Conservation (phyloP, 1,139 yeast genomes). For the Zygosaccharomyces sapae region DNA sequence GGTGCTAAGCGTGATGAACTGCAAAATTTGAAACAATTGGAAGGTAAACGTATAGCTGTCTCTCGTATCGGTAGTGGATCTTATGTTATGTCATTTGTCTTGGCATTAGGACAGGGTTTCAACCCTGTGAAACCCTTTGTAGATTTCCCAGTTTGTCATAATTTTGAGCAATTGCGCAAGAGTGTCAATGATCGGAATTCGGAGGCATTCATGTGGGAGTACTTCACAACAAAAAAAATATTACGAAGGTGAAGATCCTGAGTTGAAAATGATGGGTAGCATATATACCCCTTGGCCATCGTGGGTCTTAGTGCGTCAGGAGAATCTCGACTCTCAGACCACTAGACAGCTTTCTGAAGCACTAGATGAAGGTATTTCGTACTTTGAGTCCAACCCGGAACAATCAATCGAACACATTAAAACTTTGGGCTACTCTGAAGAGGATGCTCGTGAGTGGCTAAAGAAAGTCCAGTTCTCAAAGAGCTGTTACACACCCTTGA, state of each 20-base stretch:
- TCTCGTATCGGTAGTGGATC: slow-evolving; percentile 89
- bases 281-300: slow-evolving; percentile 97
- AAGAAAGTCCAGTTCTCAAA: slow-evolving; percentile 64
- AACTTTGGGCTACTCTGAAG: slow-evolving; percentile 69
- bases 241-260: slow-evolving; percentile 58
- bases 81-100: slow-evolving; percentile 82
- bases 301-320: slow-evolving; percentile 69
- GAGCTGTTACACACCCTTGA: slow-evolving; percentile 27
- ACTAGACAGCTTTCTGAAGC: slow-evolving; percentile 48
- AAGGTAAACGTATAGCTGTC: slow-evolving; percentile 68
- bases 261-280: slow-evolving; percentile 78
- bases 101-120: slow-evolving; percentile 58
- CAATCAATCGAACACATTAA: slow-evolving; percentile 66
- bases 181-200: slow-evolving; percentile 64
- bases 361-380: slow-evolving; percentile 61
- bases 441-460: slow-evolving; percentile 53
- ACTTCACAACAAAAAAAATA: slow-evolving; percentile 80
- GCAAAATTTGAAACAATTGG: slow-evolving; percentile 48
- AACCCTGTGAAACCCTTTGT: slow-evolving; percentile 42
- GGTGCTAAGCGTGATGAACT: slow-evolving; percentile 60
- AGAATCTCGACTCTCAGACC: slow-evolving; percentile 37
- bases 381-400: slow-evolving; percentile 56
- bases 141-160: slow-evolving; percentile 55
- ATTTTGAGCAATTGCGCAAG: slow-evolving; percentile 70
- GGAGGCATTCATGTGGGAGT: slow-evolving; percentile 96